Conservation (phyloP, 169 alveolate species). For the Babesia gibsoni region DNA sequence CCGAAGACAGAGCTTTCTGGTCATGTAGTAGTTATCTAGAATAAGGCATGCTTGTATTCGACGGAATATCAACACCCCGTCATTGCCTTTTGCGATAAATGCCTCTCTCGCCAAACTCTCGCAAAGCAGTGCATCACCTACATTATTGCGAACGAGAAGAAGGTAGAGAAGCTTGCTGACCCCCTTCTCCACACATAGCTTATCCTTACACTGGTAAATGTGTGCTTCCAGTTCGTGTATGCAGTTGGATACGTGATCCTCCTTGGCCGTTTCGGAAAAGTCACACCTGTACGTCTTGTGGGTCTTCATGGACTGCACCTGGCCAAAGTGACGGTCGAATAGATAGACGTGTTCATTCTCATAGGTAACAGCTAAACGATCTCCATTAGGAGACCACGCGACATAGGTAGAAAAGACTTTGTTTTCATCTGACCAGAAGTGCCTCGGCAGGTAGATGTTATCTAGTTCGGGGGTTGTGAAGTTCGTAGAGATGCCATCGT, state of each 20-base stretch:
- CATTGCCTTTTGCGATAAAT: background rate
- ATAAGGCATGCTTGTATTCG: constrained; percentile 22
- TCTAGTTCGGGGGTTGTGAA: constrained; percentile 46
- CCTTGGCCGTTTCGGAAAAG: background rate
- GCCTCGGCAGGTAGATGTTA: constrained; percentile 58
- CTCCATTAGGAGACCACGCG: constrained; percentile 55
- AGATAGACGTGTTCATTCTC: constrained; percentile 59
- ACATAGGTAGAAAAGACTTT: constrained; percentile 30
- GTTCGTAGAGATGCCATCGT: constrained; percentile 28
- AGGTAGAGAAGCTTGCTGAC: constrained; percentile 4
- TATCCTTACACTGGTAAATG: background rate
- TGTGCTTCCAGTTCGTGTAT: constrained; percentile 17
- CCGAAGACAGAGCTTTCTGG: constrained; percentile 6
- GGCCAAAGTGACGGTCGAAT: constrained; percentile 42
- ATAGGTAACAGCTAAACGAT: constrained; percentile 57
- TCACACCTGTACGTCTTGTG: constrained; percentile 4
- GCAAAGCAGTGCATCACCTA: constrained; percentile 33
- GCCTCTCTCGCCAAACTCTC: constrained; percentile 16
- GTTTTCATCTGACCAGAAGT: constrained; percentile 50
- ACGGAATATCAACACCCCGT: constrained; percentile 7
- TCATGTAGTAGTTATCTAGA: constrained; percentile 15
- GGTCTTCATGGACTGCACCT: constrained; percentile 28
- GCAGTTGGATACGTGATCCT: background rate
- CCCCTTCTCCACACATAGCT: constrained; percentile 3
- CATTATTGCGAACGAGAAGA: constrained; percentile 4